Conservation (phyloP, 805 yeast genomes). For the Lipomyces kockii region DNA sequence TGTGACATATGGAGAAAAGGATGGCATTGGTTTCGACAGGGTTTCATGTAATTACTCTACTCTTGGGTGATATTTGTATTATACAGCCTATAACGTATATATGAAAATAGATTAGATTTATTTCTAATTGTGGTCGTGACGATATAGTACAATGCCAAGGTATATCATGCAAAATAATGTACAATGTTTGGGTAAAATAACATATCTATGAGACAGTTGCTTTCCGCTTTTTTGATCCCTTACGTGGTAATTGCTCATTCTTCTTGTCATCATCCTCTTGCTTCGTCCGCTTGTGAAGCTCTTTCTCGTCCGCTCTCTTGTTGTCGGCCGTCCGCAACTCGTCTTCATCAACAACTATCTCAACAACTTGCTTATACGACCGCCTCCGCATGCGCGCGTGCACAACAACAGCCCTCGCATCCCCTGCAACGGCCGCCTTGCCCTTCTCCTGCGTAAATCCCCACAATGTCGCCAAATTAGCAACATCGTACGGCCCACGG, state of each 20-base stretch:
- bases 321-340: not conserved
- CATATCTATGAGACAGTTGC: slow-evolving; percentile 2
- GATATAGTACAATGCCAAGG: not conserved
- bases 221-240: slow-evolving; percentile 4
- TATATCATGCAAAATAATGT: not conserved
- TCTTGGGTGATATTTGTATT: not conserved
- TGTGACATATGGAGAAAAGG: not conserved
- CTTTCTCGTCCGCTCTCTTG: not conserved
- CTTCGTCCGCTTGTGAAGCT: not conserved
- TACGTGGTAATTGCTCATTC: not conserved
- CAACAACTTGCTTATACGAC: slow-evolving; percentile 52
- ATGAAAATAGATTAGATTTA: too few species aligned
- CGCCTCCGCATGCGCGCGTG: slow-evolving; percentile 75
- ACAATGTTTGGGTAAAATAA: not conserved
- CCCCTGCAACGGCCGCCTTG: slow-evolving; percentile 59
- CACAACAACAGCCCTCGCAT: slow-evolving; percentile 66
- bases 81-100: not conserved
- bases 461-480: slow-evolving; percentile 65
- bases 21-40: not conserved
- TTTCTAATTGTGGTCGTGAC: not conserved
- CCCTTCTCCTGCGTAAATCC: slow-evolving; percentile 73
- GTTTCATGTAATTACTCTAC: not conserved
- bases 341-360: slow-evolving; percentile 12
- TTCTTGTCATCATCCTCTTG: slow-evolving; percentile 6
- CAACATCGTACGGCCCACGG: slow-evolving; percentile 71